Percentiles rank a stretch among this genome's conserved stretches.
Evolutionary conservation across 2,329 filamentous ascomycete genomes (phyloP).

Genomic region (Cryphonectria nitschkei): DNA sequence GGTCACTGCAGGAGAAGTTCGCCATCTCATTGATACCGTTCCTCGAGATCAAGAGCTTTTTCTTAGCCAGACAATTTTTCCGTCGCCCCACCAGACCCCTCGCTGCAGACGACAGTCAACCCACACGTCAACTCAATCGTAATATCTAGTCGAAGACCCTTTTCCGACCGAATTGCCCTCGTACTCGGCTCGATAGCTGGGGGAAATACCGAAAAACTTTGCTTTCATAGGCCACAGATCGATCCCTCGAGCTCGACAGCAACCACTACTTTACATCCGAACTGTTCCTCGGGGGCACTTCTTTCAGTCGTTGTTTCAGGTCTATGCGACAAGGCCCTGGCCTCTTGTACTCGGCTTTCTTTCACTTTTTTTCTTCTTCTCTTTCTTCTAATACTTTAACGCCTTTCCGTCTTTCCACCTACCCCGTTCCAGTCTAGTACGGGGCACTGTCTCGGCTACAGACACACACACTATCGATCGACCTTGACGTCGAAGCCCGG

Average conservation of each 20-base stretch:
- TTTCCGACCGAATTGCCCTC: constrained; percentile 27
- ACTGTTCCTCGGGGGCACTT: constrained; percentile 36
- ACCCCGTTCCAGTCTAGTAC: constrained; percentile 25
- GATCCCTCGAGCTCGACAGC: constrained; percentile 33
- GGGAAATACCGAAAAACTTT: constrained; percentile 20
- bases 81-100: constrained; percentile 17
- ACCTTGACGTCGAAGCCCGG: constrained; percentile 19
- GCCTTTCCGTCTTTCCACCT: constrained; percentile 30
- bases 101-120: constrained; percentile 29
- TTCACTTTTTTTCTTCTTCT: constrained; percentile 23
- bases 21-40: constrained; percentile 25
- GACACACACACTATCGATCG: constrained; percentile 7
- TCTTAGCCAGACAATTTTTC: constrained; percentile 42
- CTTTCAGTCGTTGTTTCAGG: constrained; percentile 43
- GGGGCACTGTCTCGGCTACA: constrained; percentile 28
- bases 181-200: constrained; percentile 10
- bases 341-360: constrained; percentile 27
- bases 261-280: constrained; percentile 25
- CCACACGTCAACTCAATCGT: constrained; percentile 23
- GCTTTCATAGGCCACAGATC: constrained; percentile 41
- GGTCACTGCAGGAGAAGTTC: constrained; percentile 73
- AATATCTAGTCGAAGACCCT: constrained; percentile 28
- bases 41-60: constrained; percentile 35
- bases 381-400: constrained; percentile 28
- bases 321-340: constrained; percentile 35